Conservation (phyloP, 306 rosid species). For the Inga leiocalycina region DNA sequence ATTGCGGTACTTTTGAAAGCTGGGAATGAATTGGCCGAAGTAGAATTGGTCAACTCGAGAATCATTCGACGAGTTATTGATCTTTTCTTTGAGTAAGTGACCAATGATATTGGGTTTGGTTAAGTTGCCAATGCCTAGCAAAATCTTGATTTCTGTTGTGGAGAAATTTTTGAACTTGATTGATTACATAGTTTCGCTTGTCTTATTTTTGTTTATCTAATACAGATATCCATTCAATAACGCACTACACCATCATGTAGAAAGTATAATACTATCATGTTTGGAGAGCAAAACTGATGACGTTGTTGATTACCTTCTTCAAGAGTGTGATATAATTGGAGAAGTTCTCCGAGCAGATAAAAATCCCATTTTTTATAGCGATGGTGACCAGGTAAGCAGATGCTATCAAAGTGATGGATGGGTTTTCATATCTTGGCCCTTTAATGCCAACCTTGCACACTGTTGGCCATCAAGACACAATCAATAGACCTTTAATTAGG, state of each 20-base stretch:
- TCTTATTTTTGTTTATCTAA: constrained; percentile 25
- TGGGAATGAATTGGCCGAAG: constrained; percentile 81
- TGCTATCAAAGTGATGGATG: constrained; percentile 37
- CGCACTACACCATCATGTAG: constrained; percentile 87
- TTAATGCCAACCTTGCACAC: not conserved
- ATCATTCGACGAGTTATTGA: constrained; percentile 80
- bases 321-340: constrained; percentile 81
- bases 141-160: constrained; percentile 18
- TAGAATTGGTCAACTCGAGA: constrained; percentile 87
- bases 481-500: not conserved
- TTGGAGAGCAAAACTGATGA: constrained; percentile 82
- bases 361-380: constrained; percentile 62
- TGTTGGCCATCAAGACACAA: constrained; percentile 4
- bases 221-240: constrained; percentile 96
- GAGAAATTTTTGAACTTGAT: constrained; percentile 25
- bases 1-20: constrained; percentile 86
- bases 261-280: constrained; percentile 80
- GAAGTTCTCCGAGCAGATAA: constrained; percentile 75
- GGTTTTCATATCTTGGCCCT: constrained; percentile 23
- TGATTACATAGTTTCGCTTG: constrained; percentile 20
- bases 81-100: constrained; percentile 95
- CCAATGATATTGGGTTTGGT: constrained; percentile 1
- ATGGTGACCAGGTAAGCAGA: constrained; percentile 58
- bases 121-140: not conserved
- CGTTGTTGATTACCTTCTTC: constrained; percentile 77